Conservation (phyloP, 2,329 filamentous ascomycete species). For the Fonsecaea pedrosoi region DNA sequence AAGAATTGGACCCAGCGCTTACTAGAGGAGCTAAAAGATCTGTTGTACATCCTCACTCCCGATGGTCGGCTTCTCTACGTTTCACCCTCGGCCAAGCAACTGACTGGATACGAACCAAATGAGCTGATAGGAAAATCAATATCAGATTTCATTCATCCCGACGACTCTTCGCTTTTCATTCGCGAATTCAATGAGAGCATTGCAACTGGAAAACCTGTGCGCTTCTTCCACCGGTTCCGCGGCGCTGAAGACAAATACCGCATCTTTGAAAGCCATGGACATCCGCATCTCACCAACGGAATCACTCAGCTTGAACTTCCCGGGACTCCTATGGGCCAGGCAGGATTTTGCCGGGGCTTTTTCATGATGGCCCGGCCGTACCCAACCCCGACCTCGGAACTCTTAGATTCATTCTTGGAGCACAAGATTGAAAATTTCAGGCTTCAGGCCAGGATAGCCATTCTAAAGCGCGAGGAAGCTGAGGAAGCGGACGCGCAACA, state of each 20-base stretch:
- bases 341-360: constrained; percentile 81
- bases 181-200: constrained; percentile 90
- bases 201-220: constrained; percentile 76
- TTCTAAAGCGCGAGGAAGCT: constrained; percentile 82
- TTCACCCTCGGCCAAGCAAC: constrained; percentile 75
- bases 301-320: constrained; percentile 49
- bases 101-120: constrained; percentile 76
- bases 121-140: constrained; percentile 78
- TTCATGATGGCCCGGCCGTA: constrained; percentile 94
- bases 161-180: constrained; percentile 82
- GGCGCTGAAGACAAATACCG: constrained; percentile 75
- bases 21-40: constrained; percentile 86
- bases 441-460: constrained; percentile 79
- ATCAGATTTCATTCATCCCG: constrained; percentile 81
- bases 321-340: constrained; percentile 68
- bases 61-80: constrained; percentile 84
- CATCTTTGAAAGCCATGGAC: constrained; percentile 91
- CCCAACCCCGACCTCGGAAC: constrained; percentile 81
- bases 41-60: constrained; percentile 84
- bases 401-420: constrained; percentile 91
- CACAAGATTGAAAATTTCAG: constrained; percentile 97
- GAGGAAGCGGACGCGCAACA: constrained; percentile 74
- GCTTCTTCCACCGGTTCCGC: constrained; percentile 84
- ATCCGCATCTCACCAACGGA: constrained; percentile 81
- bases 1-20: constrained; percentile 86